Conservation (phyloP, 148 eudicot species). For the Simmondsia chinensis region DNA sequence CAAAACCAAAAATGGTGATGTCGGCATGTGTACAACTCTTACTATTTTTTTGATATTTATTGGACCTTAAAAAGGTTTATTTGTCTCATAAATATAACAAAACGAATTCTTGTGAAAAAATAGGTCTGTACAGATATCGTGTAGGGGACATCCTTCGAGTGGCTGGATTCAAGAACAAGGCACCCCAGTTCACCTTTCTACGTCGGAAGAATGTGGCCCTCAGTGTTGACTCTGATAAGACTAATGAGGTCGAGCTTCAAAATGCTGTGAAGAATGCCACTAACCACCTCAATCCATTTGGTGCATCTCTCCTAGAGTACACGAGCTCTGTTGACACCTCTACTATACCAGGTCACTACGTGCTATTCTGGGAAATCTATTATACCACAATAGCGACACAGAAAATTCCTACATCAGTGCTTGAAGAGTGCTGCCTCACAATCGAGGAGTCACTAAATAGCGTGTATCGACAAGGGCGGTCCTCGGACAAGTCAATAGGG, state of each 20-base stretch:
- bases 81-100: too few relatives aligned
- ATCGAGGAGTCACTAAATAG: conserved; percentile 18
- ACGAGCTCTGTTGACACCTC: conserved; percentile 24
- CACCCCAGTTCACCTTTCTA: conserved; percentile 22
- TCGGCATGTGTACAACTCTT: too few relatives aligned
- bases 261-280: conserved; percentile 21
- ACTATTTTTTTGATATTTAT: too few relatives aligned
- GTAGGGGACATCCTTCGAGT: conserved; percentile 29
- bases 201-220: conserved; percentile 22
- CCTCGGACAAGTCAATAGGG: conserved; percentile 14
- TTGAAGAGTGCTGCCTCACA: conserved; percentile 15
- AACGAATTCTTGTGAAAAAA: too few relatives aligned
- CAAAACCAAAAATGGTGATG: too few relatives aligned
- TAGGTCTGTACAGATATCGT: conserved; percentile 19
- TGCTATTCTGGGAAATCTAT: conserved; percentile 16
- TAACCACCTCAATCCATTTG: conserved; percentile 2
- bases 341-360: conserved; percentile 27
- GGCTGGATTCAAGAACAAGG: conserved; percentile 26
- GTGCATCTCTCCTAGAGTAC: conserved; percentile 18
- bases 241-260: conserved; percentile 27
- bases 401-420: not conserved
- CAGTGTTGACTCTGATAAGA: conserved; percentile 27
- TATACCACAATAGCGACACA: not conserved
- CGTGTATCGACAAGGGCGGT: conserved; percentile 15
- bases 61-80: too few relatives aligned